These are phyloP conservation scores for Crepidotus sp. DNA, from an alignment of 1,284 basidiomycete species.

Conservation along the genomic window DNA sequence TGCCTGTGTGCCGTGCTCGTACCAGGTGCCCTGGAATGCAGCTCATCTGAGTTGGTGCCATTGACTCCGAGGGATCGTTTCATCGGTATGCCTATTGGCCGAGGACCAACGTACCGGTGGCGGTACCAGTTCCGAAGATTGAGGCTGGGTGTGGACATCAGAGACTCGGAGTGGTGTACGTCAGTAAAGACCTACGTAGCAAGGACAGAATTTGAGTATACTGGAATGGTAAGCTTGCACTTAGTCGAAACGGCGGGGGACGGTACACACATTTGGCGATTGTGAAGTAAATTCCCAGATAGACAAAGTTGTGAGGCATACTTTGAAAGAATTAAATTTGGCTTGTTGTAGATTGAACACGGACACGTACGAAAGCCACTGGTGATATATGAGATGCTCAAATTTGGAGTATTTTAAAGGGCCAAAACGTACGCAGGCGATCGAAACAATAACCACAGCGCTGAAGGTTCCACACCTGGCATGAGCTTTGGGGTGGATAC, in stretches of 20 bases:
- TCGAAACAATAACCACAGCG: conserved; percentile 5
- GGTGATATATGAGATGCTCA: too few relatives aligned
- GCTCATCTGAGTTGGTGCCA: not conserved
- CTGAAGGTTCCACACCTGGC: too few relatives aligned
- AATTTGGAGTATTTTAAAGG: not conserved
- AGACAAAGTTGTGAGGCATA: conserved; percentile 12
- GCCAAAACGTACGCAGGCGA: conserved; percentile 2
- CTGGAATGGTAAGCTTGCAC: too few relatives aligned
- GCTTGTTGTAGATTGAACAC: too few relatives aligned
- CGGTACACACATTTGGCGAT: conserved; percentile 12
- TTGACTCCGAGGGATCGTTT: not conserved
- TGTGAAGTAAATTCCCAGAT: conserved; percentile 10
- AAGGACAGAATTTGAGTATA: conserved; percentile 10
- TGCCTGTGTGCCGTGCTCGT: not conserved
- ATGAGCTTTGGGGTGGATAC: too few relatives aligned
- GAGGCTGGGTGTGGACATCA: too few relatives aligned
- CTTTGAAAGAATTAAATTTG: too few relatives aligned
- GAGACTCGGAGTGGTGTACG: not conserved
- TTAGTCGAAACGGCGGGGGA: too few relatives aligned
- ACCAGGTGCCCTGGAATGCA: not conserved
- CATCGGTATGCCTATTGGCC: conserved; percentile 8
- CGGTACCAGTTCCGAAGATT: conserved; percentile 14
- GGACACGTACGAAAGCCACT: too few relatives aligned
- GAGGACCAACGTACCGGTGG: not conserved
- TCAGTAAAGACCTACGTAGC: too few relatives aligned